Conservation (phyloP, 169 alveolate genomes). For the Plasmodium coatneyi region DNA sequence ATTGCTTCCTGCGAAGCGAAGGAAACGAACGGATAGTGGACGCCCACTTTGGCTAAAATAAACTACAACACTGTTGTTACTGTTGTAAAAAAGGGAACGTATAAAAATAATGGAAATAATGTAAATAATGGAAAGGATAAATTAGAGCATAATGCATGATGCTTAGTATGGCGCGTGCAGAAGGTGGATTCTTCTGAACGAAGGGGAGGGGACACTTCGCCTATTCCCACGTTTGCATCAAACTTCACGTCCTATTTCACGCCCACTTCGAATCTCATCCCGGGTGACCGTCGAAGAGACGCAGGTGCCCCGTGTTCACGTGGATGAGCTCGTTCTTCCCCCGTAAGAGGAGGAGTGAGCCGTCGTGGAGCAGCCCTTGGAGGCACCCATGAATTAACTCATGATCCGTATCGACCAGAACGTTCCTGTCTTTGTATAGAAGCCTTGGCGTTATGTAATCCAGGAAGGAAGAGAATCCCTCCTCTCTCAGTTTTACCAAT, state of each 20-base stretch:
- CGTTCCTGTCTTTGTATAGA: constrained; percentile 31
- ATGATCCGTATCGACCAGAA: constrained; percentile 21
- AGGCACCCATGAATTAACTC: constrained; percentile 16
- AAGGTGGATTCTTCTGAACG: background rate
- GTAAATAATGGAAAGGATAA: too few species aligned
- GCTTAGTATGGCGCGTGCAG: background rate
- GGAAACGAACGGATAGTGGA: background rate
- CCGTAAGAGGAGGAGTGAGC: constrained; percentile 16
- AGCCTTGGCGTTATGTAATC: constrained; percentile 32
- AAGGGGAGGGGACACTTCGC: background rate
- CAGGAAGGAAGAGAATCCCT: constrained; percentile 27
- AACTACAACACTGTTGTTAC: background rate
- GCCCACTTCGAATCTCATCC: too few species aligned
- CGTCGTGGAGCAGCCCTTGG: constrained; percentile 41
- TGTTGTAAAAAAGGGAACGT: too few species aligned
- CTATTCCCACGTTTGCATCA: background rate
- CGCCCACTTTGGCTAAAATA: background rate
- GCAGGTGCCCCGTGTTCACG: constrained; percentile 33
- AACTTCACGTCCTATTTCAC: background rate
- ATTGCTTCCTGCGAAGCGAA: background rate
- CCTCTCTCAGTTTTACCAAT: background rate
- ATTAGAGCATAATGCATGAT: background rate
- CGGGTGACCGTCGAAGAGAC: background rate
- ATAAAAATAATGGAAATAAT: too few species aligned
- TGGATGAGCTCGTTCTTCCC: constrained; percentile 14